Conservation (phyloP, 441 rosid genomes). For the Eruca vesicaria region DNA sequence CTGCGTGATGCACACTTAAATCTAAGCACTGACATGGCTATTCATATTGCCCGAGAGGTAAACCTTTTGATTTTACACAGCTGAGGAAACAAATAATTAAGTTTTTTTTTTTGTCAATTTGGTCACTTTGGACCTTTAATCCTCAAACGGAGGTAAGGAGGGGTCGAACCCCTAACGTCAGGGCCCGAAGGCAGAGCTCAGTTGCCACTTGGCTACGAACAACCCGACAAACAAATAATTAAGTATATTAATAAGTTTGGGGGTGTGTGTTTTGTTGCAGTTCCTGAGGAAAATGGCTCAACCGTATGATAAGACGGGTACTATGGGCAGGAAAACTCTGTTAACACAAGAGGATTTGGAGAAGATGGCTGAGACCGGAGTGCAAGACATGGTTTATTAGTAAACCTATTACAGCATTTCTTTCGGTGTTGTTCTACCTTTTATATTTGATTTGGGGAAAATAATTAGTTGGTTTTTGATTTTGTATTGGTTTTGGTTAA, state of each 20-base stretch:
- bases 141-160: too few species aligned
- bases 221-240: not conserved
- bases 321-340: slow-evolving; percentile 63
- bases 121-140: too few species aligned
- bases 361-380: slow-evolving; percentile 63
- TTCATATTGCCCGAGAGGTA: slow-evolving; percentile 92
- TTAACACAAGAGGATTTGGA: slow-evolving; percentile 85
- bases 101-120: too few species aligned
- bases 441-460: not conserved
- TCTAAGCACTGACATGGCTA: slow-evolving; percentile 98
- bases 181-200: too few species aligned
- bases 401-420: not conserved
- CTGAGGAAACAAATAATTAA: not conserved
- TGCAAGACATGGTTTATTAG: slow-evolving; percentile 54
- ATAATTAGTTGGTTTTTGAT: not conserved
- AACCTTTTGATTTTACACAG: not conserved
- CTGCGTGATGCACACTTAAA: slow-evolving; percentile 82
- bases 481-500: not conserved
- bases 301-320: slow-evolving; percentile 77
- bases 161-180: too few species aligned
- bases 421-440: not conserved
- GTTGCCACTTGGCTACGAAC: too few species aligned
- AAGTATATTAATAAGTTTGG: not conserved
- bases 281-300: slow-evolving; percentile 97
- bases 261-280: slow-evolving; percentile 36